phyloP scores from a whole-genome alignment of 139 green algal genomes.

The Astrephomene gubernaculifera region DNA sequence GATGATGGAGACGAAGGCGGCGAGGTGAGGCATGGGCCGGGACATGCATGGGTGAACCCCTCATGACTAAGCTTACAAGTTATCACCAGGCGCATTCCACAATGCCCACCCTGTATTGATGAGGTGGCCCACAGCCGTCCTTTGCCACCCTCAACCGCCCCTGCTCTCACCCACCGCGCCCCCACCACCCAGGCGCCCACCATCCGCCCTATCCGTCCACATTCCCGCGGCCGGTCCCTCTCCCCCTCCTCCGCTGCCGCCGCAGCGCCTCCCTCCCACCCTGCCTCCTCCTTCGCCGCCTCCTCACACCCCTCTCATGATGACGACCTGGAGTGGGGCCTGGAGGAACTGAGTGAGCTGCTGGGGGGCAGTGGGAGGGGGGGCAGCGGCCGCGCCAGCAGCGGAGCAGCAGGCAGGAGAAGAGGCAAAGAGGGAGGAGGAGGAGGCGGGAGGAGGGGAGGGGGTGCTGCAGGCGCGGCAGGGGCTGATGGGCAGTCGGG shows the following conservation, averaged over 20 bases:
- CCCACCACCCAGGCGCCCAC: background rate
- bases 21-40: background rate
- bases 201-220: background rate
- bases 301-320: no score
- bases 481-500: background rate
- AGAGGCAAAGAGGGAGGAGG: background rate
- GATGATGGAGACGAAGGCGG: background rate
- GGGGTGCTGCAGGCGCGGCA: no score
- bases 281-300: background rate
- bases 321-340: background rate
- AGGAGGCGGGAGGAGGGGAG: background rate
- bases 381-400: background rate
- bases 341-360: slow-evolving; percentile 7
- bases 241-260: background rate
- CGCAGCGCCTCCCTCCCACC: background rate
- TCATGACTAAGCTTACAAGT: no score
- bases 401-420: background rate
- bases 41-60: no score
- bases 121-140: background rate
- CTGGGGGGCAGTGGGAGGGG: background rate
- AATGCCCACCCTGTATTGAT: no score
- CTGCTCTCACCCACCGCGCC: background rate
- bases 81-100: background rate
- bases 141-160: background rate
- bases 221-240: no score